Evolutionary conservation across 1,284 basidiomycete genomes (phyloP).

Genomic region (Pseudozyma sp.): DNA sequence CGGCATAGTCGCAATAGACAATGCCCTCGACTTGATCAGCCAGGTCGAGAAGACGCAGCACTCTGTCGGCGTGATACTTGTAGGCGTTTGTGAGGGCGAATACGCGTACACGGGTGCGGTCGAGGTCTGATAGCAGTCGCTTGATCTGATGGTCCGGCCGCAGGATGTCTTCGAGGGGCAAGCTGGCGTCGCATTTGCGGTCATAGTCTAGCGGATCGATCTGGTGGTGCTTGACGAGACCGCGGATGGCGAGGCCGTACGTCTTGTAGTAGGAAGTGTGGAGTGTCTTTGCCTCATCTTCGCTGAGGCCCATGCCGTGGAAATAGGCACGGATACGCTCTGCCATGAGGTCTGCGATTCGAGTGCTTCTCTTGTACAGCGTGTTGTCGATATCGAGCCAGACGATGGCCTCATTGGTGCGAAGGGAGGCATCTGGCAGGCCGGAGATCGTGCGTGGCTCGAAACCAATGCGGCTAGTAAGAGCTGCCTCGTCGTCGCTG

Average conservation of each 20-base stretch:
- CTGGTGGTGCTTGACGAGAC: slow-evolving; percentile 81
- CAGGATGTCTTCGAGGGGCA: slow-evolving; percentile 85
- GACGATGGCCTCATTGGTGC: slow-evolving; percentile 71
- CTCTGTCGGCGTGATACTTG: slow-evolving; percentile 81
- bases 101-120: slow-evolving; percentile 78
- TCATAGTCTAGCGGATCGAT: slow-evolving; percentile 90
- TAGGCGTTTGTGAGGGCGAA: slow-evolving; percentile 67
- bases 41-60: slow-evolving; percentile 79
- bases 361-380: slow-evolving; percentile 72
- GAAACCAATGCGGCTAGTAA: slow-evolving; percentile 42
- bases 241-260: slow-evolving; percentile 86
- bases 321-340: slow-evolving; percentile 86
- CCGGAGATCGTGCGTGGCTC: slow-evolving; percentile 41
- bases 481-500: slow-evolving; percentile 17
- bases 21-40: slow-evolving; percentile 82
- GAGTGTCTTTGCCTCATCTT: slow-evolving; percentile 78
- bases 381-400: slow-evolving; percentile 92
- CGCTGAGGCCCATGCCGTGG: slow-evolving; percentile 76
- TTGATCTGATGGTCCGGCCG: slow-evolving; percentile 76
- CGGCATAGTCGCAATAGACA: slow-evolving; percentile 82
- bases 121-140: slow-evolving; percentile 80
- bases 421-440: slow-evolving; percentile 22
- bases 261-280: slow-evolving; percentile 80
- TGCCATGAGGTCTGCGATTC: slow-evolving; percentile 82
- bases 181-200: slow-evolving; percentile 81